Conservation (phyloP, 1,284 basidiomycete species). For the Spongiforma sp. region DNA sequence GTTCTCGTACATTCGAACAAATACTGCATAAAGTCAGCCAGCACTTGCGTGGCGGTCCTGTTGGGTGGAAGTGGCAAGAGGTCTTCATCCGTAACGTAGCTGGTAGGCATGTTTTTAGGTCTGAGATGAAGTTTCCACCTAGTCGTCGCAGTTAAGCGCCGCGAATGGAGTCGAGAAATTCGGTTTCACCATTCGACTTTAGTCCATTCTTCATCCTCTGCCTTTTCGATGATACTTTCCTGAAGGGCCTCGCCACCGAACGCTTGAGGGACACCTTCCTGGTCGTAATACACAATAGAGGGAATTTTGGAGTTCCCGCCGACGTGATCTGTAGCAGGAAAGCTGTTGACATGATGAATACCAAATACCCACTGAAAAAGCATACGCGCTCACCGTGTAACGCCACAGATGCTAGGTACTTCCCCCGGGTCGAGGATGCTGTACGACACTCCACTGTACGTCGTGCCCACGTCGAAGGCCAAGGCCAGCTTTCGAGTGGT, state of each 20-base stretch:
- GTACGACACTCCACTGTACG: constrained; percentile 55
- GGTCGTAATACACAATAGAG: constrained; percentile 58
- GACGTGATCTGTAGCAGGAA: constrained; percentile 56
- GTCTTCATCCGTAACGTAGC: constrained; percentile 29
- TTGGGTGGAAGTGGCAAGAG: constrained; percentile 47
- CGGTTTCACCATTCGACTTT: constrained; percentile 51
- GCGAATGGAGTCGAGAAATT: too few species aligned
- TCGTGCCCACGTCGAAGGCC: constrained; percentile 58
- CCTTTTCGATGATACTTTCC: constrained; percentile 45
- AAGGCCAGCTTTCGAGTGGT: constrained; percentile 47
- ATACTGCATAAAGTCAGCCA: constrained; percentile 53
- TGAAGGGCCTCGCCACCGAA: constrained; percentile 56
- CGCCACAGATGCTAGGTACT: constrained; percentile 46
- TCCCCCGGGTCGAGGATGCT: constrained; percentile 50
- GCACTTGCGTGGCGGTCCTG: constrained; percentile 48
- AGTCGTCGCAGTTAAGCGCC: constrained; percentile 2
- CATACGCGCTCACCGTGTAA: constrained; percentile 44
- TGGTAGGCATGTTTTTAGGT: constrained; percentile 27
- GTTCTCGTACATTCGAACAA: constrained; percentile 41
- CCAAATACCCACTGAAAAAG: background rate
- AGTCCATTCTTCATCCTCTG: constrained; percentile 52
- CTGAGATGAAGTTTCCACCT: constrained; percentile 45
- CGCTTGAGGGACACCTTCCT: constrained; percentile 45
- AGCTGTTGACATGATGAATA: constrained; percentile 39
- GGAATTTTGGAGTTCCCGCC: constrained; percentile 62